A percentile compares a stretch with the other conserved stretches of the same genome.
Evolutionary conservation across 2,329 filamentous ascomycete species (phyloP).

Genomic region (Sarocladium brachiariae): DNA sequence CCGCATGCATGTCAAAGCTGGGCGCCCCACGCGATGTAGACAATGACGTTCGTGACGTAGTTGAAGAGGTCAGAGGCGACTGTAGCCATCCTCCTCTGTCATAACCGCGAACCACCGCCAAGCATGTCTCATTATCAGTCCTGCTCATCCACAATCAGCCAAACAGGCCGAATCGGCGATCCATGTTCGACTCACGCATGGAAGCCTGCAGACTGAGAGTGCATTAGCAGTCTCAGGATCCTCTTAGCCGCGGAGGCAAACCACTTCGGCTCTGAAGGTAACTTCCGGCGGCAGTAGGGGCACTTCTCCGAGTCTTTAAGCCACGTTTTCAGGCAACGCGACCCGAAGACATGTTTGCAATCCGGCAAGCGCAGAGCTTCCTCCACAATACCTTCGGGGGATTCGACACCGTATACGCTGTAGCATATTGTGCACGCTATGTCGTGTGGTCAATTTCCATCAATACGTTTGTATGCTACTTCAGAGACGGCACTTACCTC

Average conservation of each 20-base stretch:
- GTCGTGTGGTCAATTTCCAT: background rate
- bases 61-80: background rate
- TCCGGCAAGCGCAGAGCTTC: conserved; percentile 50
- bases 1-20: background rate
- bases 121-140: background rate
- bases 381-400: conserved; percentile 52
- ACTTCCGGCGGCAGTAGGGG: conserved; percentile 57
- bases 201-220: background rate
- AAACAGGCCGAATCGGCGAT: background rate
- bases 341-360: conserved; percentile 59
- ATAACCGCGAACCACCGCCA: background rate
- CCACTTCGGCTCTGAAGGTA: conserved; percentile 41
- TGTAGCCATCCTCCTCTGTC: background rate
- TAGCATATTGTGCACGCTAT: conserved; percentile 58
- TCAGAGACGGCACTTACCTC: conserved; percentile 10
- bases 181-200: background rate
- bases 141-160: background rate
- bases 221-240: background rate
- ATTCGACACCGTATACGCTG: conserved; percentile 51
- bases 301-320: conserved; percentile 56
- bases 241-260: background rate
- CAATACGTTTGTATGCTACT: background rate
- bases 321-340: conserved; percentile 60
- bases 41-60: background rate
- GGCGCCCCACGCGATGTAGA: background rate